Evolutionary conservation across 805 yeast species (phyloP).

Genomic region (Saccharomycopsis sp.): DNA sequence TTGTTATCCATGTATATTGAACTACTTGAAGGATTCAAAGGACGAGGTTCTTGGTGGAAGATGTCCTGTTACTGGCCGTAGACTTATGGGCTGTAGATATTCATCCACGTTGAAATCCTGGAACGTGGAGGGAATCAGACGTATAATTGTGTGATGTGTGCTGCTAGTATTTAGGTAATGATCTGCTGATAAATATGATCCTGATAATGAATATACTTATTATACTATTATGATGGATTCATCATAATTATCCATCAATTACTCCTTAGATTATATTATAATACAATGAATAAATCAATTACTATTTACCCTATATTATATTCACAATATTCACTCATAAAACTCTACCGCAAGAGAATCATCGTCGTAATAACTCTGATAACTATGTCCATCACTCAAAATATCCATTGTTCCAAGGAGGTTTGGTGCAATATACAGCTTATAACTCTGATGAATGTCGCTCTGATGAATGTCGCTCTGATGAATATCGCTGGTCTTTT

Average conservation of each 20-base stretch:
- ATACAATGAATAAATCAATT: too few species aligned
- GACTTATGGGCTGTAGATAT: constrained; percentile 64
- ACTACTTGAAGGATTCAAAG: constrained; percentile 45
- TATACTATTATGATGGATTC: too few species aligned
- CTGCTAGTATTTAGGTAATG: too few species aligned
- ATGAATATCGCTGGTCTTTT: neutral
- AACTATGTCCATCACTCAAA: neutral
- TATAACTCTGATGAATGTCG: neutral
- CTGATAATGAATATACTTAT: too few species aligned
- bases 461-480: neutral
- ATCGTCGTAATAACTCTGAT: neutral
- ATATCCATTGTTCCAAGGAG: neutral
- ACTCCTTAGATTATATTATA: too few species aligned
- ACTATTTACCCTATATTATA: too few species aligned
- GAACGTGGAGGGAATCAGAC: constrained; percentile 69
- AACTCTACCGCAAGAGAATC: neutral
- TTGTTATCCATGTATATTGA: constrained; percentile 81
- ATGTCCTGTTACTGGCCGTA: constrained; percentile 79
- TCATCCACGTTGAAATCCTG: constrained; percentile 52
- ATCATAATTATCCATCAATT: too few species aligned
- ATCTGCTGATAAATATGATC: too few species aligned
- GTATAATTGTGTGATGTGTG: constrained; percentile 50
- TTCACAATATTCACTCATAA: too few species aligned
- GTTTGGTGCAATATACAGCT: neutral
- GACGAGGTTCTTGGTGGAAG: constrained; percentile 49